Evolutionary conservation across 192 early-diverging fungal species (phyloP).

Genomic region (Jimgerdemannia lactiflua): DNA sequence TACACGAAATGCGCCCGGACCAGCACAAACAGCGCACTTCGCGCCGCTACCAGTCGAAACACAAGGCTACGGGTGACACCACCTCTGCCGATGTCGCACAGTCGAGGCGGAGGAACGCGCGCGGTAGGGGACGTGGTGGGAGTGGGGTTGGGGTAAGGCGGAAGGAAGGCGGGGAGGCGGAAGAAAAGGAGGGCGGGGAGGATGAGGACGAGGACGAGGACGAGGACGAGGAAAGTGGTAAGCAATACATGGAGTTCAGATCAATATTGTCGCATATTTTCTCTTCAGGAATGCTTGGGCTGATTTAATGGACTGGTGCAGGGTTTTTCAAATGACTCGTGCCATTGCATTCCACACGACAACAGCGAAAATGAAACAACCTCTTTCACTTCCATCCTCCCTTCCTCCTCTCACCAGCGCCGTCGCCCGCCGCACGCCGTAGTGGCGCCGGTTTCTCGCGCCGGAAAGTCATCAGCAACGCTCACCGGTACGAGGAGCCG

Average conservation of each 20-base stretch:
- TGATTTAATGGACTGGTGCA: neutral
- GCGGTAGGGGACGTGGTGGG: neutral
- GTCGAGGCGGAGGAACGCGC: neutral
- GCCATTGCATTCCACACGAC: neutral
- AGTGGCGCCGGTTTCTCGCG: neutral
- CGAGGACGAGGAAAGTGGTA: neutral
- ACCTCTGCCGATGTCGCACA: neutral
- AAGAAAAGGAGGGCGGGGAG: neutral
- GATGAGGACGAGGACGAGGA: neutral
- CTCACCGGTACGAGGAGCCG: neutral
- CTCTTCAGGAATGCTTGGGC: neutral
- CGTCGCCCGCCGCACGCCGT: neutral
- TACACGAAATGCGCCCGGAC: neutral
- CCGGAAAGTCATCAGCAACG: neutral
- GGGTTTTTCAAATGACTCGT: neutral
- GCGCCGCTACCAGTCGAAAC: neutral
- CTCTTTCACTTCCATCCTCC: neutral
- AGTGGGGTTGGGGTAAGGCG: neutral
- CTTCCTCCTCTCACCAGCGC: neutral
- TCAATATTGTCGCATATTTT: too few relatives aligned
- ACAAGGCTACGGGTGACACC: neutral
- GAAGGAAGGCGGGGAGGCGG: too few relatives aligned
- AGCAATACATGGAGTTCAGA: neutral
- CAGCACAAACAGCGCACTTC: neutral
- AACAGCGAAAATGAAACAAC: neutral